phyloP scores from a whole-genome alignment of 2,329 filamentous ascomycete genomes.

The Claviceps africana region DNA sequence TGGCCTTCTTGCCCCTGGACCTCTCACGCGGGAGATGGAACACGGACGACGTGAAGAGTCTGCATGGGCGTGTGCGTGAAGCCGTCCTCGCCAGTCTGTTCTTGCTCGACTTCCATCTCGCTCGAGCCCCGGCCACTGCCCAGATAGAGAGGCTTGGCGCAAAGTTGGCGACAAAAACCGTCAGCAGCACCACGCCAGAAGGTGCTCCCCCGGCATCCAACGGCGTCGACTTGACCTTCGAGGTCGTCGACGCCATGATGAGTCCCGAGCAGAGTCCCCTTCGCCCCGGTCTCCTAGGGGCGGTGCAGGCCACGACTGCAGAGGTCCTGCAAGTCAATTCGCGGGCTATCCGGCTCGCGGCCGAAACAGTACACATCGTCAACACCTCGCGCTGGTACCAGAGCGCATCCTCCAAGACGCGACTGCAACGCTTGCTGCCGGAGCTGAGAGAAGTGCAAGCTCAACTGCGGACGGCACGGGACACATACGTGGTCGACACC shows the following conservation, averaged over 20 bases:
- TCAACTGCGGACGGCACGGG: slow-evolving; percentile 15
- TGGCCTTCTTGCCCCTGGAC: slow-evolving; percentile 32
- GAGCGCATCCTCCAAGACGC: slow-evolving; percentile 9
- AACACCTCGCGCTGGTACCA: slow-evolving; percentile 19
- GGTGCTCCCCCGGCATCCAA: slow-evolving; percentile 6
- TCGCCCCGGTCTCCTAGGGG: slow-evolving; percentile 18
- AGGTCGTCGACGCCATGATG: slow-evolving; percentile 23
- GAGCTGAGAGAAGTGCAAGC: slow-evolving; percentile 12
- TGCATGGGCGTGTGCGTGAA: slow-evolving; percentile 23
- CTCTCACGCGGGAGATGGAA: slow-evolving; percentile 31
- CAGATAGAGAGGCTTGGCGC: slow-evolving; percentile 9
- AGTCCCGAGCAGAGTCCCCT: slow-evolving; percentile 21
- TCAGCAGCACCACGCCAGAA: not conserved
- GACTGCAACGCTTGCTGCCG: slow-evolving; percentile 10
- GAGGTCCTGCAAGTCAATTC: slow-evolving; percentile 14
- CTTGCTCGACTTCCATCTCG: slow-evolving; percentile 29
- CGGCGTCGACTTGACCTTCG: slow-evolving; percentile 8
- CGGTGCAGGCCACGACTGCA: slow-evolving; percentile 17
- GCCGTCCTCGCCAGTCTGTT: slow-evolving; percentile 20
- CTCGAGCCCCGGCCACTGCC: slow-evolving; percentile 12
- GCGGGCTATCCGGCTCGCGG: slow-evolving; percentile 11
- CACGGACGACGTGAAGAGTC: slow-evolving; percentile 24
- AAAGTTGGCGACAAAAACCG: not conserved
- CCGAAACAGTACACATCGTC: slow-evolving; percentile 13
- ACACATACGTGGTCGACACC: slow-evolving; percentile 17